Evolutionary conservation across 163 green algal species (phyloP), one percentile per base, ranked within the genome.

Genomic region (Scenedesmus sp.): DNA sequence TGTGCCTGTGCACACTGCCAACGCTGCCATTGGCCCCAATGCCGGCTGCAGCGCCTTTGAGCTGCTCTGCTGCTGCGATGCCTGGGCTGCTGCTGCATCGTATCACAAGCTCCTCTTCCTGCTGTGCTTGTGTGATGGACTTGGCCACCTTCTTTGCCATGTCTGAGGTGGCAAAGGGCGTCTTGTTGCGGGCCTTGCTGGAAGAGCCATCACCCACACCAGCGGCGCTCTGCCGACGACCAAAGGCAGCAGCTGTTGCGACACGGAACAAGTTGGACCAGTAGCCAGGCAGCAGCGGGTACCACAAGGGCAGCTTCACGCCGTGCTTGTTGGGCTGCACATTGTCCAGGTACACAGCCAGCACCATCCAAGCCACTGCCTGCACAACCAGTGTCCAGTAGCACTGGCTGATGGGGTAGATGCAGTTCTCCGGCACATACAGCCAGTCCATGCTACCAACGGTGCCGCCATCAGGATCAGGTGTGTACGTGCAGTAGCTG

Each of bases 341-440:
- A 89, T 98, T 98, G 94, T 98, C 96, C 16, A 99, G 91, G 94
- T 99, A 99, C 2, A 99, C 82, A n/a, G 96, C 98, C 24, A 98
- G 82, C 18, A 97, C 5, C n/a, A 97, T 93, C 93, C 97, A 99
- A 26, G 94, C 92, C 1, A 97, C 26, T 85, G 95, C 97, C 78
- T 97, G 87, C 12, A 95, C 88, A 1, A 96, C 44, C 33, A 99
- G 89, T 30, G 96, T 94, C 15, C 76, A 65, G 79, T 96, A 96
- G 82, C 97, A 94, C 88, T 93, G 37, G 33, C 88, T 86, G 37
- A 98, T 78, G 3, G 95, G 89, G 81, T 98, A 92, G 24, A 98
- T 95, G 92, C 97, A 99, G n/a, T 96, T 90, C 84, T 95, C 96
- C 90, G 97, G 86, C 16, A 91, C 79, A 92, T 98, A 98, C 42